Base-by-base conservation (phyloP, 805 yeast genomes). In the Hanseniaspora guilliermondii region DNA sequence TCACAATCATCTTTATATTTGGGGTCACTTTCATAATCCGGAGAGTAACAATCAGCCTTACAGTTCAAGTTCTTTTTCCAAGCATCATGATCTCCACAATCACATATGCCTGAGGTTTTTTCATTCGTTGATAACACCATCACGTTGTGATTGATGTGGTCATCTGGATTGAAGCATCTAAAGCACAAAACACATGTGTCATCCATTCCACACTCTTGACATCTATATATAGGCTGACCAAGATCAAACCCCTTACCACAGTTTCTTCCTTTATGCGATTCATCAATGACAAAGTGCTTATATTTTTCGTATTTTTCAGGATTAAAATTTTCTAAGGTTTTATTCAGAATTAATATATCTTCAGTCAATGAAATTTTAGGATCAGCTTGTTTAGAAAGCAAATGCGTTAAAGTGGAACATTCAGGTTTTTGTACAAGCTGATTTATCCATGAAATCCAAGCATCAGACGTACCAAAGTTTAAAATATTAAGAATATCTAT, bases 111-210 rank as follows among this genome's bases (percentile, higher is more conserved):
- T 14, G 76, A 75, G 44, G 70, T 72, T 12, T 60, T 60, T 3
- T 77, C 80, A 4, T 63, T 59, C 4, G 84, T 73, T 14, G 70
- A 71, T 63, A 73, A 77, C 53, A 75, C 73, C 30, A 73, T 68
- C 8, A 85, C 85, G 57, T 77, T 77, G 62, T 85, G 95, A 52
- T 74, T 80, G 14, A 67, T 63, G 64, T 85, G 95, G 60, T 83
- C 87, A 4, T 75, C 75, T 53, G 76, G 74, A 64, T 83, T 82
- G 68, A 83, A 85, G 64, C 95, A 85, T 59, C 79, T 69, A 12
- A 75, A 77, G 67, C 95, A 85, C 27, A 85, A 64, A 35, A 86
- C 88, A 71, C 94, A 85, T 0, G 89, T 82, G 8, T 79, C 80
- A 66, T 85, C 95, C 57, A 75, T 77, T 0, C 85, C 87, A 71